Evolutionary conservation across 2,329 filamentous ascomycete genomes (phyloP).

Genomic region (Bertia moriformis): DNA sequence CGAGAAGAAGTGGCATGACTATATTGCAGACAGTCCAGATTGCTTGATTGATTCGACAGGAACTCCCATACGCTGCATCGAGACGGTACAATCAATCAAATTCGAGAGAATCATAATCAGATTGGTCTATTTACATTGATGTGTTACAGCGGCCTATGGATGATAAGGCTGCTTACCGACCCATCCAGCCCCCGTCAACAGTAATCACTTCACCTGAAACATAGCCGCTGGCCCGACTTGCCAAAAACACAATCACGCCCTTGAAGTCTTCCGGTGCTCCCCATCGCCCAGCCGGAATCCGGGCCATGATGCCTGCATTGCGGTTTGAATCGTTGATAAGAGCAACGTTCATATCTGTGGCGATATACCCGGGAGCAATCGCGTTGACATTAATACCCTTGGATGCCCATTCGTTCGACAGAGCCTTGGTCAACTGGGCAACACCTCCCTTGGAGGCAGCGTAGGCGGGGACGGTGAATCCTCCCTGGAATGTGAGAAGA

Average conservation of each 20-base stretch:
- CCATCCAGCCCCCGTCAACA: conserved; percentile 61
- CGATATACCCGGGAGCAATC: conserved; percentile 57
- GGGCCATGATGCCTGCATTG: conserved; percentile 42
- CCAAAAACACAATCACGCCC: conserved; percentile 46
- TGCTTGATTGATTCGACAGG: too few species aligned
- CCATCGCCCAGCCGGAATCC: conserved; percentile 54
- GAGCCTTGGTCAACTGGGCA: conserved; percentile 47
- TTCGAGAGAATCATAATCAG: too few species aligned
- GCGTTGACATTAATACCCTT: conserved; percentile 55
- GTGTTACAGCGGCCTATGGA: too few species aligned
- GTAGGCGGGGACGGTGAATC: conserved; percentile 54
- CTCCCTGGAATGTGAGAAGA: conserved; percentile 53
- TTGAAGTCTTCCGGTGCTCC: conserved; percentile 54
- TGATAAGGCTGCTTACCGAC: conserved; percentile 32
- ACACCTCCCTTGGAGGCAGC: conserved; percentile 53
- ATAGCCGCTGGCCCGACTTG: conserved; percentile 43
- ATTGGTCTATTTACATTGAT: too few species aligned
- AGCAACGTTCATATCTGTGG: conserved; percentile 57
- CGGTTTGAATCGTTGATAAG: conserved; percentile 43
- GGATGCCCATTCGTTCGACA: conserved; percentile 54
- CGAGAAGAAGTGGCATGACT: too few species aligned
- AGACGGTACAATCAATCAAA: too few species aligned
- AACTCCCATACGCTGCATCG: too few species aligned
- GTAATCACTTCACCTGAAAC: conserved; percentile 50
- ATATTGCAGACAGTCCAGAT: too few species aligned